Evolutionary conservation across 139 green algal genomes (phyloP).

Genomic region (Coelastrella sp.): DNA sequence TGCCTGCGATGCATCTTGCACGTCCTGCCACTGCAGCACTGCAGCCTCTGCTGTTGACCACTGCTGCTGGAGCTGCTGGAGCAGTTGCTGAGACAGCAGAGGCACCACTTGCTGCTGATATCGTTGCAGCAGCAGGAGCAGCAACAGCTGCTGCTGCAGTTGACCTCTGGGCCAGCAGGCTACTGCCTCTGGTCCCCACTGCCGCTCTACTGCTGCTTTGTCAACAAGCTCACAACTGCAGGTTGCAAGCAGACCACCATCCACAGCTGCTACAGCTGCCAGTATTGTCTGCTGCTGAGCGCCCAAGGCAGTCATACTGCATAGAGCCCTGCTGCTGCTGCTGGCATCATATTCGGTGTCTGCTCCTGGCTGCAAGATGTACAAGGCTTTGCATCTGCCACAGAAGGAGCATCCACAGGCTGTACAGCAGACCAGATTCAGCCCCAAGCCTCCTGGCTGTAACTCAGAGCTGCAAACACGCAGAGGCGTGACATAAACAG

Average conservation of each 20-base stretch:
- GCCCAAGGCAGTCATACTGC: too few relatives aligned
- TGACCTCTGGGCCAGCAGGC: not conserved
- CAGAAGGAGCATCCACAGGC: constrained; percentile 24
- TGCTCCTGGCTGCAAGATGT: constrained; percentile 2
- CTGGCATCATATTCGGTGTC: not conserved
- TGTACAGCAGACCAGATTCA: not conserved
- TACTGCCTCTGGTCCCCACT: not conserved
- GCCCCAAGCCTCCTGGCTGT: not conserved
- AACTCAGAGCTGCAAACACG: not conserved
- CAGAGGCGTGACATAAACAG: not conserved
- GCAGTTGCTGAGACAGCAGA: constrained; percentile 24
- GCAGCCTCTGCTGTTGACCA: not conserved
- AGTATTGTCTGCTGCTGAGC: not conserved
- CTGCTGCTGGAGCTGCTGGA: not conserved
- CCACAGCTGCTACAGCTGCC: not conserved
- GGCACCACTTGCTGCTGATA: not conserved
- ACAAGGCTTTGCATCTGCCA: not conserved
- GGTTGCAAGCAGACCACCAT: not conserved
- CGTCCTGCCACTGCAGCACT: not conserved
- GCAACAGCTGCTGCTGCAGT: constrained; percentile 16
- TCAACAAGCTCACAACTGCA: constrained; percentile 6
- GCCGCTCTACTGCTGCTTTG: not conserved
- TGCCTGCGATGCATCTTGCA: not conserved
- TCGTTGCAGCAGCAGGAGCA: constrained; percentile 23
- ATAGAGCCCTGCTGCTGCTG: not conserved